Base-by-base conservation (phyloP, 805 yeast species). In the Candida anglica region DNA sequence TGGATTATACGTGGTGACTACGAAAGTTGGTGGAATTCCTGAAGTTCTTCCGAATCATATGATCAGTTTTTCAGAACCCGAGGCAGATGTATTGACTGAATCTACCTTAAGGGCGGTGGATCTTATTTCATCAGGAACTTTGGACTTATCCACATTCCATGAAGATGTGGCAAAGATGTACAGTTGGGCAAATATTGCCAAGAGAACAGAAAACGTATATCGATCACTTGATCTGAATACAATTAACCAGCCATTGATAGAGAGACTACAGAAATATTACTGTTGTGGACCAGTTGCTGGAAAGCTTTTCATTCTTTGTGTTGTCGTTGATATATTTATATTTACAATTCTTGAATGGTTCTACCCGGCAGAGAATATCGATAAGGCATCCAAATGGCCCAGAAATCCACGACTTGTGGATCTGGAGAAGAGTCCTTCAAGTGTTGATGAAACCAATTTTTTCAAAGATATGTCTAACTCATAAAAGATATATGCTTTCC, bases 21-120 rank as follows among this genome's bases (percentile, higher is more conserved):
- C 99, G 0, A 78, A 79, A 38, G 98, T 93, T 0, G 99, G 99
- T 9, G 99, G 98, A 4, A 89, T 93, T 25, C 97, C 97, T 0
- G 99, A 93, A 52, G 98, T 93, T 3, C 60, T 93, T 24, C 99
- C 98, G 0, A 71, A 72, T 16, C 85, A 88, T 48, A 93, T 93
- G 98, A 88, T 95, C 1, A 82, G 83, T 1, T 93, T 85, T 58
- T 89, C 98, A 0, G 72, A 79, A 11, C 95, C 97, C 0, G 85
- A 91, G 3, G 96, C 86, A 33, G 86, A 85, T 38, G 79, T 93
- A 2, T 59, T 93, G 27, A 86, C 83, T 1, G 73, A 70, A 3
- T 83, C 89, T 6, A 76, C 91, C 1, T 57, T 79, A 25, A 57
- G 66, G n/a, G 98, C 95, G 0, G 83, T 91, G 9, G 54, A 63